Evolutionary conservation across 352 stramenopile genomes (phyloP).

Genomic region (Phytophthora pinifolia): DNA sequence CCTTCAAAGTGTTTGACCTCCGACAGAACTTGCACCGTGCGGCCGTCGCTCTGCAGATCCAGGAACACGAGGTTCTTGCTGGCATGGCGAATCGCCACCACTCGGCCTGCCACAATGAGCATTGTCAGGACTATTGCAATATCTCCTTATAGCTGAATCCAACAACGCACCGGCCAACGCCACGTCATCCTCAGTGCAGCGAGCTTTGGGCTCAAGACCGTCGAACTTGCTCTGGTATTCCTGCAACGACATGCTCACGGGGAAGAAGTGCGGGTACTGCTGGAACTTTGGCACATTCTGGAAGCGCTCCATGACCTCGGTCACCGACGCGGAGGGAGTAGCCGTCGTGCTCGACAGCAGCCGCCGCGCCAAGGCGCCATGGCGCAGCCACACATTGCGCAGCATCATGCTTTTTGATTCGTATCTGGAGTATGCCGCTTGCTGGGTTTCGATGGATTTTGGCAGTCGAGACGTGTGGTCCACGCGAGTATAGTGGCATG

Average conservation of each 20-base stretch:
- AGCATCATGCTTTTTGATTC: conserved; percentile 27
- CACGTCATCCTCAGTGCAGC: conserved; percentile 50
- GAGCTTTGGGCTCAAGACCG: conserved; percentile 54
- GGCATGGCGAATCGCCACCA: conserved; percentile 73
- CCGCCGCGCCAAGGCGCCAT: conserved; percentile 22
- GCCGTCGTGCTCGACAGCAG: conserved; percentile 30
- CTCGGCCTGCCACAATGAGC: conserved; percentile 36
- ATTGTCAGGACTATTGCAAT: neutral
- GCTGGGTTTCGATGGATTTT: conserved; percentile 1
- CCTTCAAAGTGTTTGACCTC: conserved; percentile 77
- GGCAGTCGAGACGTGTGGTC: neutral
- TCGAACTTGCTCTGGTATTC: conserved; percentile 65
- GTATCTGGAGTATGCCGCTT: conserved; percentile 1
- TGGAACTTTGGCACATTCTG: conserved; percentile 48
- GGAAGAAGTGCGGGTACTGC: conserved; percentile 69
- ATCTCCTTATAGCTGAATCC: neutral
- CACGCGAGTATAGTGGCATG: neutral
- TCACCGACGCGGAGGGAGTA: conserved; percentile 8
- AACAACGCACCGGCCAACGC: conserved; percentile 47
- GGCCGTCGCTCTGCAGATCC: conserved; percentile 66
- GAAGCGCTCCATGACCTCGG: conserved; percentile 63
- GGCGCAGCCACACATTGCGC: conserved; percentile 30
- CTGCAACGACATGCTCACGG: conserved; percentile 61
- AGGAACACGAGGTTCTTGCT: conserved; percentile 87
- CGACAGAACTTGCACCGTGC: conserved; percentile 73